Conservation (phyloP, 2,329 filamentous ascomycete species). For the Arthrobotrys iridis region DNA sequence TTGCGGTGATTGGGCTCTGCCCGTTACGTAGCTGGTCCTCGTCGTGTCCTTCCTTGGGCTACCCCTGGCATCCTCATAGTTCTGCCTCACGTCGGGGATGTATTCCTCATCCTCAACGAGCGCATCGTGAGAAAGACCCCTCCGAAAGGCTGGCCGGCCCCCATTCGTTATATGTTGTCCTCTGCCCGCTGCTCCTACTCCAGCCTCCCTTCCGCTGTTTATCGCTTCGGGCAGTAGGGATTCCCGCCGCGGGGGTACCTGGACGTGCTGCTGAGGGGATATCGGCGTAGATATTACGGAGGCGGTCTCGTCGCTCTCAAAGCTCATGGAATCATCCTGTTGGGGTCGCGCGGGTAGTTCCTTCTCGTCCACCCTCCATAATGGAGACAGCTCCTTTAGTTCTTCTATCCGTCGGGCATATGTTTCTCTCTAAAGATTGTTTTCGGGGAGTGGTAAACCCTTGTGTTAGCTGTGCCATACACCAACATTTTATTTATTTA, state of each 20-base stretch:
- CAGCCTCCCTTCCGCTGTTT: not conserved
- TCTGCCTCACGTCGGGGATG: slow-evolving; percentile 64
- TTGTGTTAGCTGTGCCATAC: slow-evolving; percentile 35
- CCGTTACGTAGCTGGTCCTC: slow-evolving; percentile 37
- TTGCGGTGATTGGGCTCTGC: slow-evolving; percentile 44
- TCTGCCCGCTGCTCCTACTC: not conserved
- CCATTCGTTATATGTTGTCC: slow-evolving; percentile 29
- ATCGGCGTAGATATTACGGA: slow-evolving; percentile 37
- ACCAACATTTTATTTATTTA: slow-evolving; percentile 36
- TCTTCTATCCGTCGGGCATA: slow-evolving; percentile 92
- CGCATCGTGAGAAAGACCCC: slow-evolving; percentile 59
- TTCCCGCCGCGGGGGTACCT: slow-evolving; percentile 60
- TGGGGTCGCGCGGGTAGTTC: slow-evolving; percentile 75
- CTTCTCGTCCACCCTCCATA: slow-evolving; percentile 70
- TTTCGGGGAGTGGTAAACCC: slow-evolving; percentile 9
- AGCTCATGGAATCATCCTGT: slow-evolving; percentile 64
- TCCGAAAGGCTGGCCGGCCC: slow-evolving; percentile 20
- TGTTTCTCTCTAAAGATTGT: slow-evolving; percentile 76
- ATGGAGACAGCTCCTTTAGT: slow-evolving; percentile 74
- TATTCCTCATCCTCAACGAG: slow-evolving; percentile 64
- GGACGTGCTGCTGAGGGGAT: slow-evolving; percentile 56
- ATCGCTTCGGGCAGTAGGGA: slow-evolving; percentile 59
- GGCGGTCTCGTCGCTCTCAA: slow-evolving; percentile 49
- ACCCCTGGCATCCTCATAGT: slow-evolving; percentile 31
- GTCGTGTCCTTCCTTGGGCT: slow-evolving; percentile 45